Base-by-base conservation (phyloP, 129 eudicot species). In the Arctium minus region DNA sequence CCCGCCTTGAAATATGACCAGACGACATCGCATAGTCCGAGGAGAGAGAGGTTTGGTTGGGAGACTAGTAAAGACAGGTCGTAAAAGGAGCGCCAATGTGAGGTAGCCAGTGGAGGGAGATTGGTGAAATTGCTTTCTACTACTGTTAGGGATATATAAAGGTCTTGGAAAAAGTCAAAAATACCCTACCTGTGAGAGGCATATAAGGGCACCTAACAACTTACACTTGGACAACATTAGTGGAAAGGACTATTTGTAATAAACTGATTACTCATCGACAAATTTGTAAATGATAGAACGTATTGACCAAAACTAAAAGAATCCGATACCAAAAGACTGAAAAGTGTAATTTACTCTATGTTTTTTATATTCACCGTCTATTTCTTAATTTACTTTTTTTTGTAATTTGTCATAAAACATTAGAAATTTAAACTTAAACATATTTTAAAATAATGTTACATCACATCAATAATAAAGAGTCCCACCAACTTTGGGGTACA, bases 401-500 rank as follows among this genome's bases (percentile, higher is more conserved):
- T 53, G 22, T 53, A 53, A 53, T 15, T 53, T 53, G 17, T 53
- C 27, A 22, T 22, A 22, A 22, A 3, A 53, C 65, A 15, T 12
- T 15, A 5, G 22, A 53, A 15, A 4, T 53, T 53, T 53, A 4
- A 53, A 53, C 65, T 17, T 15, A 15, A 53, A 53, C 15, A 1
- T 53, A 17, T 15, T 53, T 50, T 53, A 75, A 40, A 65, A 12
- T 38, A 75, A 13, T 36, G 44, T 11, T 56, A 77, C 60, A 78
- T 84, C 82, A 78, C 86, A 78, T 73, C 76, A 22, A 62, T 73
- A 38, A 73, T 72, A 37, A 48, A 72, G 76, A 84, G 76, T 60
- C 79, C 79, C 36, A 84, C 87, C 70, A 73, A 84, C 75, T 50
- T 78, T 83, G 2, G 46, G 79, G 46, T 60, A 32, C 75, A 62